Evolutionary conservation across 129 eudicot species (phyloP).

Genomic region (Kitagawia praeruptora): DNA sequence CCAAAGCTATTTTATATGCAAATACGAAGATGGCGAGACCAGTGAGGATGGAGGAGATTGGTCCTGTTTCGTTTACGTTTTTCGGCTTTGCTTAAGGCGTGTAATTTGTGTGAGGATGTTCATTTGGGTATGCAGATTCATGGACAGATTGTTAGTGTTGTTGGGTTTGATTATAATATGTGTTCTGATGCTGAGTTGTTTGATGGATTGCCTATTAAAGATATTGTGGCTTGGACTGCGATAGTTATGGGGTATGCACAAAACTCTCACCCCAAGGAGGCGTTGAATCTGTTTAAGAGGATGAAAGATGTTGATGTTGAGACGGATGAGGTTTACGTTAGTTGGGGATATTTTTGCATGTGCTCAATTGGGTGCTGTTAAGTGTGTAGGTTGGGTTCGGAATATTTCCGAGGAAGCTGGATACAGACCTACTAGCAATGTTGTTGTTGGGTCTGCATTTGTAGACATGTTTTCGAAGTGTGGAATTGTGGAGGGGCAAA

Average conservation of each 20-base stretch:
- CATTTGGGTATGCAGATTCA: no score
- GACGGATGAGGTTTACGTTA: background rate
- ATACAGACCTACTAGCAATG: background rate
- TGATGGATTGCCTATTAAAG: background rate
- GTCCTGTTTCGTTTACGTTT: background rate
- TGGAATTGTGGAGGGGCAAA: background rate
- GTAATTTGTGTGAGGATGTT: no score
- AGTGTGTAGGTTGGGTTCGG: background rate
- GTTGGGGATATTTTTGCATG: background rate
- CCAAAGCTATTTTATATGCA: no score
- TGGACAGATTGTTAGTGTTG: background rate
- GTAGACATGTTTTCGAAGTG: background rate
- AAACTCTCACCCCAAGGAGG: background rate
- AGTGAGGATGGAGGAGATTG: background rate
- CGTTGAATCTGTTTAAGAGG: background rate
- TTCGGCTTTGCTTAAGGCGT: background rate
- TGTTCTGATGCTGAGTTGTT: background rate
- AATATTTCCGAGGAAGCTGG: background rate
- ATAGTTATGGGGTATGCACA: background rate
- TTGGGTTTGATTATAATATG: background rate
- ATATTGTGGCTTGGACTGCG: background rate
- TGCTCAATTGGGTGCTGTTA: background rate
- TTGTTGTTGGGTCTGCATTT: background rate
- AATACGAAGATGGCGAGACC: no score
- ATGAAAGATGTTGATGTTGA: background rate